Evolutionary conservation across 2,329 filamentous ascomycete genomes (phyloP).

Genomic region (Dactylellina sp.): DNA sequence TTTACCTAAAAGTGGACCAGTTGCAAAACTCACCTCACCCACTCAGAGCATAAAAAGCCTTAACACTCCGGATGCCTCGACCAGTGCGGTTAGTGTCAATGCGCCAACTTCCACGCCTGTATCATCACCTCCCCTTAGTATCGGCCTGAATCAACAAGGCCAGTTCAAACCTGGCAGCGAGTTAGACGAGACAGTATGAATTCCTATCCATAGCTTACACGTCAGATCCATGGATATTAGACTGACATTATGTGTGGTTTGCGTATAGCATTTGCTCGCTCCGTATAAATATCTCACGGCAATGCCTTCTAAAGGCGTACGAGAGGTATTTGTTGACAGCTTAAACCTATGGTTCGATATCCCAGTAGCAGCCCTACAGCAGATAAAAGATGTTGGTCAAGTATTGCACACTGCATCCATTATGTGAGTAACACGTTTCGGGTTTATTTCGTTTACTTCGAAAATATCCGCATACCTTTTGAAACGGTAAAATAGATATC

Average conservation of each 20-base stretch:
- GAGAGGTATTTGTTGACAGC: slow-evolving; percentile 44
- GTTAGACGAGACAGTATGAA: neutral
- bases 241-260: neutral
- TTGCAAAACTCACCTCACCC: too few species aligned
- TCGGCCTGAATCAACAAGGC: too few species aligned
- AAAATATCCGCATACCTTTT: too few species aligned
- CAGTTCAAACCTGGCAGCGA: too few species aligned
- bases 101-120: too few species aligned
- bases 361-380: slow-evolving; percentile 46
- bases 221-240: neutral
- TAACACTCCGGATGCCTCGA: too few species aligned
- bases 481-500: slow-evolving; percentile 1
- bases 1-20: too few species aligned
- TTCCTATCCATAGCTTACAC: neutral
- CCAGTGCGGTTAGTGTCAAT: too few species aligned
- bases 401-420: slow-evolving; percentile 62
- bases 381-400: slow-evolving; percentile 60
- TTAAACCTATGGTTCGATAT: slow-evolving; percentile 62
- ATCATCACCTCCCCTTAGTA: too few species aligned
- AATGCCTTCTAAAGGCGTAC: slow-evolving; percentile 19
- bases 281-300: slow-evolving; percentile 21
- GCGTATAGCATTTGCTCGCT: neutral
- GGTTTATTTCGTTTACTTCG: too few species aligned
- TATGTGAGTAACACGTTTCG: slow-evolving; percentile 57
- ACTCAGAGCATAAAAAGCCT: too few species aligned